phyloP scores from a whole-genome alignment of 176 grass and related monocot genomes.

The Saccharum officinarum region DNA sequence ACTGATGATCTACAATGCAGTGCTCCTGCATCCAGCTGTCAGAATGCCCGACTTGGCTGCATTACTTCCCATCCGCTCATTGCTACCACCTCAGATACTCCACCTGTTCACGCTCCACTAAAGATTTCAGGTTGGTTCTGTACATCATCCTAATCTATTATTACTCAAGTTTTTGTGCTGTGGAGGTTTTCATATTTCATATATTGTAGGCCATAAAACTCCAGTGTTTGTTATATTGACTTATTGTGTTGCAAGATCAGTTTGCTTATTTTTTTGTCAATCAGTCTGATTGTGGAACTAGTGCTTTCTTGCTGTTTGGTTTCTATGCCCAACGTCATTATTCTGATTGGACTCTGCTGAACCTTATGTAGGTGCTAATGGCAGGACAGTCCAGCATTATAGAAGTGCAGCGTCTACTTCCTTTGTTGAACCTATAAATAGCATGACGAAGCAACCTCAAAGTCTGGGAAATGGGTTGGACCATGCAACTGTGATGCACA shows the following conservation, averaged over 20 bases:
- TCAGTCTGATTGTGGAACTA: neutral
- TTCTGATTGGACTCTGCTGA: conserved; percentile 27
- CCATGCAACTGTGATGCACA: conserved; percentile 3
- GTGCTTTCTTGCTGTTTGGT: conserved; percentile 4
- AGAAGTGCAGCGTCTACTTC: conserved; percentile 6
- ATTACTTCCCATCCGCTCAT: conserved; percentile 13
- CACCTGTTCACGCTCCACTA: neutral
- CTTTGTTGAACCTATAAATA: conserved; percentile 4
- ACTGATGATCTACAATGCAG: neutral
- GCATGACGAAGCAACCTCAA: neutral
- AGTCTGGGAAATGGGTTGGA: neutral
- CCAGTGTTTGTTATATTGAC: neutral
- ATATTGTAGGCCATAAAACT: neutral
- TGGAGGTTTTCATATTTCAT: neutral
- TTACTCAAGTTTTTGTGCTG: neutral
- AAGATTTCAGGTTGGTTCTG: conserved; percentile 25
- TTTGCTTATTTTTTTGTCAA: neutral
- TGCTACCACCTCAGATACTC: conserved; percentile 14
- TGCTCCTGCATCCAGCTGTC: neutral
- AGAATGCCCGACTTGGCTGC: neutral
- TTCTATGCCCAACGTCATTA: neutral
- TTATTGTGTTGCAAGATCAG: neutral
- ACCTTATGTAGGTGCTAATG: conserved; percentile 28
- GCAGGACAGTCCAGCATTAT: neutral
- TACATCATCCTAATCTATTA: neutral